These are phyloP conservation scores for Nemania abortiva DNA, from an alignment of 2,329 filamentous ascomycete genomes.

Conservation along the genomic window DNA sequence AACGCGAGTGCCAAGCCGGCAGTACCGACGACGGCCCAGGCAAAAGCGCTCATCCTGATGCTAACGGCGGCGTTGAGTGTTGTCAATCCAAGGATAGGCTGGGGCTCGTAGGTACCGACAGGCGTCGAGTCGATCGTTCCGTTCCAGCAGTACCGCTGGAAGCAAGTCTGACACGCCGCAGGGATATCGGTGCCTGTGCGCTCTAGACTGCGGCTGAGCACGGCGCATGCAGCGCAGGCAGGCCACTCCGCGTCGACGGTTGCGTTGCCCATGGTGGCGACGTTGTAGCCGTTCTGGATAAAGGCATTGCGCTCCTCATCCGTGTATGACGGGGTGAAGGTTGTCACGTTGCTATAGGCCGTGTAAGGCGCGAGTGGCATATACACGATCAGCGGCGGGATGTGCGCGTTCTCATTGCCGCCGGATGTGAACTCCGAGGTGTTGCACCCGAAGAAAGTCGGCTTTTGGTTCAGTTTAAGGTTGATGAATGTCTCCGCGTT, in stretches of 20 bases:
- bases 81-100: constrained; percentile 39
- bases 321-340: constrained; percentile 76
- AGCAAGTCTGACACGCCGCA: constrained; percentile 79
- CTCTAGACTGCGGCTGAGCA: constrained; percentile 80
- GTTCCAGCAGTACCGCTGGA: constrained; percentile 90
- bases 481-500: constrained; percentile 84
- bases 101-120: constrained; percentile 56
- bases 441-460: constrained; percentile 86
- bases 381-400: constrained; percentile 82
- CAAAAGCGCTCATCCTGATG: neutral
- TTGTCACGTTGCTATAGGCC: constrained; percentile 81
- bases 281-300: constrained; percentile 87
- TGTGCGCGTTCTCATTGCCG: constrained; percentile 46
- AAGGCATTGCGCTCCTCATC: constrained; percentile 78
- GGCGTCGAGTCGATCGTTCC: constrained; percentile 66
- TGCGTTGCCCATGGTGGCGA: constrained; percentile 84
- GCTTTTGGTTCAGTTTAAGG: constrained; percentile 77
- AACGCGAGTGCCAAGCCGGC: constrained; percentile 19
- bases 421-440: constrained; percentile 64
- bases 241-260: constrained; percentile 82
- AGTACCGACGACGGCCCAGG: constrained; percentile 25
- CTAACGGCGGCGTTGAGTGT: constrained; percentile 25
- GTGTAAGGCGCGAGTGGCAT: constrained; percentile 87
- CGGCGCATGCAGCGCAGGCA: constrained; percentile 87
- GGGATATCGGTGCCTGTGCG: constrained; percentile 78